Evolutionary conservation across 441 rosid genomes (phyloP).

Genomic region (Gossypium schwendimanii): DNA sequence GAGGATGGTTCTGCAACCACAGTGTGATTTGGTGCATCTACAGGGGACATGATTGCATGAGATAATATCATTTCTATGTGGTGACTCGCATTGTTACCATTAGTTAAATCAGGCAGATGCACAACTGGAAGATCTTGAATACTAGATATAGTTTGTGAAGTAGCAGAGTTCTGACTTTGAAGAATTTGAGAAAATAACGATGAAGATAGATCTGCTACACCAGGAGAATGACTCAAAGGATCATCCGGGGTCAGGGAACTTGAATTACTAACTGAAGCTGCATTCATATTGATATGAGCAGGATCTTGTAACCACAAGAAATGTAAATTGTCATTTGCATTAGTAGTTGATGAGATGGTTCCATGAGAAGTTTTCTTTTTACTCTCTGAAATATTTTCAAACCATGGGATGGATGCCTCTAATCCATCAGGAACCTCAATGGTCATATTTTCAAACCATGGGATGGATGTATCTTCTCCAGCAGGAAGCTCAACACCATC

Average conservation of each 20-base stretch:
- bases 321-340: conserved; percentile 15
- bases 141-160: conserved; percentile 20
- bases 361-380: conserved; percentile 21
- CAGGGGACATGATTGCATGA: background rate
- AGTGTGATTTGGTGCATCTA: conserved; percentile 9
- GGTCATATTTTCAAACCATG: conserved; percentile 31
- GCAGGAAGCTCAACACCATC: conserved; percentile 62
- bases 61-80: background rate
- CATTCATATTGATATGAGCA: conserved; percentile 18
- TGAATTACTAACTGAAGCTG: conserved; percentile 20
- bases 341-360: conserved; percentile 14
- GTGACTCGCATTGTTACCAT: conserved; percentile 15
- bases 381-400: conserved; percentile 20
- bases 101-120: conserved; percentile 16
- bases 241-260: conserved; percentile 15
- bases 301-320: conserved; percentile 14
- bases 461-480: conserved; percentile 68
- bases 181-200: conserved; percentile 13
- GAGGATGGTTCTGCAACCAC: background rate
- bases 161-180: conserved; percentile 17
- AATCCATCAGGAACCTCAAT: conserved; percentile 67
- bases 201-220: conserved; percentile 18
- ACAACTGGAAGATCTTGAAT: conserved; percentile 14
- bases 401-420: conserved; percentile 64
- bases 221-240: conserved; percentile 18